Conservation (phyloP, 2,329 filamentous ascomycete genomes). For the Trichoderma arundinaceum region DNA sequence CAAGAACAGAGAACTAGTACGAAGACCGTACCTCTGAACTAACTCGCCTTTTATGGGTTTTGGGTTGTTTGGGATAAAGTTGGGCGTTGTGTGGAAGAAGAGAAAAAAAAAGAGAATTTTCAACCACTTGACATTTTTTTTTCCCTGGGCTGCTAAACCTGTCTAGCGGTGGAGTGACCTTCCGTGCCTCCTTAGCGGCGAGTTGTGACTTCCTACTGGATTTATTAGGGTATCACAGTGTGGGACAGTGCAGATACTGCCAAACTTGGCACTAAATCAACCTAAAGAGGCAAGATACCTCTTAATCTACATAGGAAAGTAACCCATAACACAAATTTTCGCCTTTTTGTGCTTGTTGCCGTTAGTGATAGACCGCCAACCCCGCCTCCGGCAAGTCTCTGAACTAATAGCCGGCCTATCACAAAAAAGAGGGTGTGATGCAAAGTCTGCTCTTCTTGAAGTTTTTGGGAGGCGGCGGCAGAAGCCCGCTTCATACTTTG, state of each 20-base stretch:
- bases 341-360: background rate
- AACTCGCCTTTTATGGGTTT: constrained; percentile 53
- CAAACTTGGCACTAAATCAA: constrained; percentile 10
- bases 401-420: constrained; percentile 11
- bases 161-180: constrained; percentile 38
- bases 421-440: constrained; percentile 22
- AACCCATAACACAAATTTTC: background rate
- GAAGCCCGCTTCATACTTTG: constrained; percentile 10
- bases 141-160: constrained; percentile 34
- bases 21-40: constrained; percentile 64
- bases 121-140: constrained; percentile 43
- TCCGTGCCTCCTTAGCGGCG: constrained; percentile 31
- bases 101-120: constrained; percentile 50
- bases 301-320: constrained; percentile 2
- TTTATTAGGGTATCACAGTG: constrained; percentile 31
- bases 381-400: constrained; percentile 24
- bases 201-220: constrained; percentile 32
- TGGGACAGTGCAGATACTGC: constrained; percentile 25
- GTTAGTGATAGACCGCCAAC: constrained; percentile 15
- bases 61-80: constrained; percentile 55
- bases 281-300: constrained; percentile 3
- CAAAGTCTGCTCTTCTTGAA: constrained; percentile 25
- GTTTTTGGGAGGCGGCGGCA: constrained; percentile 7
- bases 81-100: constrained; percentile 55
- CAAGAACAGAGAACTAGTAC: constrained; percentile 66